Conservation (phyloP, 768 basidiomycete species). For the Favolaschia claudopus region DNA sequence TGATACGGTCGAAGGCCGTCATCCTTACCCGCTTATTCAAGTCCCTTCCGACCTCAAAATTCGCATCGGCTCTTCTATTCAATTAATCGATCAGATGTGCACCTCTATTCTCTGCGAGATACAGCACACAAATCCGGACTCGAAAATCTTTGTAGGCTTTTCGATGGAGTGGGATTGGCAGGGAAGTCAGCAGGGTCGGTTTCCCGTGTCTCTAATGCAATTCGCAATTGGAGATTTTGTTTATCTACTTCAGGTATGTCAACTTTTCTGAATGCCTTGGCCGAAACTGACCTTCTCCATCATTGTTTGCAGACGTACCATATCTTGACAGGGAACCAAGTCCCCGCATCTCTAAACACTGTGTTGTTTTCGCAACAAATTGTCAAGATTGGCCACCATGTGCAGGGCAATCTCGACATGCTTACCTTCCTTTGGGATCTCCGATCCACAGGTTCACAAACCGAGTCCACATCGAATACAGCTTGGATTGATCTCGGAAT, state of each 20-base stretch:
- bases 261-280: neutral
- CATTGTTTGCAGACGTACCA: conserved; percentile 6
- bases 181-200: neutral
- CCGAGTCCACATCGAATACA: neutral
- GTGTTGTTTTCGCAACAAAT: neutral
- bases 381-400: neutral
- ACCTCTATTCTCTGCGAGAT: neutral
- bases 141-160: neutral
- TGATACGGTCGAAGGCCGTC: neutral
- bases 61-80: neutral
- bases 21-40: neutral
- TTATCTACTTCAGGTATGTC: neutral
- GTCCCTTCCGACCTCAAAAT: neutral
- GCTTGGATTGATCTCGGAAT: neutral
- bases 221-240: neutral
- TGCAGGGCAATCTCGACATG: neutral
- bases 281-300: too few relatives aligned
- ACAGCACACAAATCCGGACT: neutral
- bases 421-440: neutral
- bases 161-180: conserved; percentile 3
- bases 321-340: neutral
- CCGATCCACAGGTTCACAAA: neutral
- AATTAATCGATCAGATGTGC: neutral
- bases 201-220: conserved; percentile 3
- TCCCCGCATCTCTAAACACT: neutral